phyloP scores from a whole-genome alignment of 2,329 filamentous ascomycete genomes.

The Rugonectria rugulosa region DNA sequence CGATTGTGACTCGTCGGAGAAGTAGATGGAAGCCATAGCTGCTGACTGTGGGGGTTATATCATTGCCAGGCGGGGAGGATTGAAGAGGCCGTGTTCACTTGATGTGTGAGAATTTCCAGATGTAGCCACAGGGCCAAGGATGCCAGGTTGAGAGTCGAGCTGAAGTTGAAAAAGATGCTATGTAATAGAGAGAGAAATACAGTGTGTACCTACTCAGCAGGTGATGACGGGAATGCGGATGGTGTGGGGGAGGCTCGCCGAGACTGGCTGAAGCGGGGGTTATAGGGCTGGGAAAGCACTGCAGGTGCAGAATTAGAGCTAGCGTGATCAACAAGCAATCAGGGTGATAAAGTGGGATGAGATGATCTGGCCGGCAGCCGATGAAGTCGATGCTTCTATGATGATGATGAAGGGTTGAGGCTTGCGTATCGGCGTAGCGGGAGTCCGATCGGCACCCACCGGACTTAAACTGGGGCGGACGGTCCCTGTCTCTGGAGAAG shows the following conservation, averaged over 20 bases:
- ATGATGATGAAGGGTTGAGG: conserved; percentile 1
- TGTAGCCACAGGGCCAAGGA: too few species aligned
- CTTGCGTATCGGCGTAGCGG: not conserved
- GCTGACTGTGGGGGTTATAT: not conserved
- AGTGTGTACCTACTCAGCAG: too few species aligned
- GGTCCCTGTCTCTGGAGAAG: not conserved
- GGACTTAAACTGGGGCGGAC: conserved; percentile 11
- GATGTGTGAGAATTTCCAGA: too few species aligned
- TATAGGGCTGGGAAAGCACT: not conserved
- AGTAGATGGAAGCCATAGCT: conserved; percentile 7
- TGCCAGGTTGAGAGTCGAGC: too few species aligned
- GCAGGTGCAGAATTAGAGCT: not conserved
- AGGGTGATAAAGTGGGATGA: not conserved
- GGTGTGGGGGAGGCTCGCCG: not conserved
- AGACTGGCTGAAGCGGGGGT: not conserved
- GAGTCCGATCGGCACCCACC: conserved; percentile 6
- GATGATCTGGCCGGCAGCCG: not conserved
- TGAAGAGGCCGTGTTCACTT: not conserved
- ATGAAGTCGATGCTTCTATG: conserved; percentile 5
- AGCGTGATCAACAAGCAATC: not conserved
- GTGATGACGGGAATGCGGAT: not conserved
- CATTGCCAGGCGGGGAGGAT: conserved; percentile 1
- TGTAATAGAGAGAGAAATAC: too few species aligned
- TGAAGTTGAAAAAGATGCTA: too few species aligned
- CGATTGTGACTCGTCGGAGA: not conserved